These are phyloP conservation scores for Begonia loranthoides DNA, from an alignment of 306 rosid genomes.

Conservation along the genomic window DNA sequence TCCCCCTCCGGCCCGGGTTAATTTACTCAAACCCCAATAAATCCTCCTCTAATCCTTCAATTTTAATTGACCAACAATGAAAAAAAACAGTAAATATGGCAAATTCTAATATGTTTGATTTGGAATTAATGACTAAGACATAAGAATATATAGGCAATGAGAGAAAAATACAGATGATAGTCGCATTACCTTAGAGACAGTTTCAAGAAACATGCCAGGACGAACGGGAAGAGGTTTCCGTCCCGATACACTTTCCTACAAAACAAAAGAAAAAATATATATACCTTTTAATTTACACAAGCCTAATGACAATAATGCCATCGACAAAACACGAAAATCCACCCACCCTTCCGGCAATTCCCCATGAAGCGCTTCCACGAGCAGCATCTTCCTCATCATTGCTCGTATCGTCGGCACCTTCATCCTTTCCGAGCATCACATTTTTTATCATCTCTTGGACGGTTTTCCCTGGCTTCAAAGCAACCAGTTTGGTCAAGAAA, in stretches of 20 bases:
- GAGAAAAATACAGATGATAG: too few species aligned
- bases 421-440: slow-evolving; percentile 91
- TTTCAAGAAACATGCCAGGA: slow-evolving; percentile 98
- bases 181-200: slow-evolving; percentile 65
- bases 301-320: too few species aligned
- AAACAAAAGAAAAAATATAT: background rate
- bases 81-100: too few species aligned
- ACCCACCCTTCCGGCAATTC: slow-evolving; percentile 77
- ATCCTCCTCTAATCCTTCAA: too few species aligned
- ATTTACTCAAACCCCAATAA: too few species aligned
- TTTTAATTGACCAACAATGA: too few species aligned
- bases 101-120: too few species aligned
- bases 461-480: slow-evolving; percentile 76
- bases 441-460: slow-evolving; percentile 76
- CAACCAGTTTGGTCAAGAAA: slow-evolving; percentile 74
- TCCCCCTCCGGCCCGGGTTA: too few species aligned
- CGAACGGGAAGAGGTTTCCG: slow-evolving; percentile 70
- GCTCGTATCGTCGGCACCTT: slow-evolving; percentile 50
- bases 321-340: background rate
- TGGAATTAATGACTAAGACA: too few species aligned
- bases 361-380: slow-evolving; percentile 20
- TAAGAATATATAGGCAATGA: too few species aligned
- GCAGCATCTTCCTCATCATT: slow-evolving; percentile 20
- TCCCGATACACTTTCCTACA: slow-evolving; percentile 55
- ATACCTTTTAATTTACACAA: too few species aligned